These are phyloP conservation scores for Discostella stelligeroides DNA, from an alignment of 108 stramenopile genomes.

Conservation along the genomic window DNA sequence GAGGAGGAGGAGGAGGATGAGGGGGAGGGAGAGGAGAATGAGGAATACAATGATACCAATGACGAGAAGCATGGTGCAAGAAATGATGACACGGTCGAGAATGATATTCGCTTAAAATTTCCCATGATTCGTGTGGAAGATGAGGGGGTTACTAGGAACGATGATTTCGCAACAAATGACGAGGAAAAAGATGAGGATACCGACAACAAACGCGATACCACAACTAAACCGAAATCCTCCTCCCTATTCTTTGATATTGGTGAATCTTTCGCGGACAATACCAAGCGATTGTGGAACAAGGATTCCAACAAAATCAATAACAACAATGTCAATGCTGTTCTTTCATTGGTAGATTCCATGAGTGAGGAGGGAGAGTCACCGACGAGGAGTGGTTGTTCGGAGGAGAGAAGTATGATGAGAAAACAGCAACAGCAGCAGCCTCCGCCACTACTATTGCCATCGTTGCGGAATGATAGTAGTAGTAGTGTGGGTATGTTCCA, in stretches of 20 bases:
- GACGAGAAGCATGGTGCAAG: not conserved
- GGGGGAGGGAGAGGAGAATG: not conserved
- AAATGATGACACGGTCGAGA: too few species aligned
- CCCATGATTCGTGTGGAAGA: not conserved
- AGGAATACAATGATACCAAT: not conserved
- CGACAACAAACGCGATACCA: not conserved
- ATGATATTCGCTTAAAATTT: not conserved
- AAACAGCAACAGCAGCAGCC: not conserved
- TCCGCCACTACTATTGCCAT: not conserved
- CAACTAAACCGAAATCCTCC: not conserved
- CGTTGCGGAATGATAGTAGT: not conserved
- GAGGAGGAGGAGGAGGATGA: not conserved
- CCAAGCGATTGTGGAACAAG: not conserved
- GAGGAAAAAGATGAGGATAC: not conserved
- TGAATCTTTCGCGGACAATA: slow-evolving; percentile 12
- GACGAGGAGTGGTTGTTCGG: not conserved
- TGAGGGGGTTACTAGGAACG: not conserved
- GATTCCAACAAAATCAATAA: not conserved
- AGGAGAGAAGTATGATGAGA: not conserved
- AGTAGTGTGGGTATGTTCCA: too few species aligned
- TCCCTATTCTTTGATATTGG: slow-evolving; percentile 10
- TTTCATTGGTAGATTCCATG: not conserved
- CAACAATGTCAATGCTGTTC: not conserved
- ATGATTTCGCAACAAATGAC: not conserved
- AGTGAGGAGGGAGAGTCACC: not conserved